Evolutionary conservation across 2,329 filamentous ascomycete genomes (phyloP), one percentile per base, ranked within the genome.

Genomic region (Sporothrix sp.): DNA sequence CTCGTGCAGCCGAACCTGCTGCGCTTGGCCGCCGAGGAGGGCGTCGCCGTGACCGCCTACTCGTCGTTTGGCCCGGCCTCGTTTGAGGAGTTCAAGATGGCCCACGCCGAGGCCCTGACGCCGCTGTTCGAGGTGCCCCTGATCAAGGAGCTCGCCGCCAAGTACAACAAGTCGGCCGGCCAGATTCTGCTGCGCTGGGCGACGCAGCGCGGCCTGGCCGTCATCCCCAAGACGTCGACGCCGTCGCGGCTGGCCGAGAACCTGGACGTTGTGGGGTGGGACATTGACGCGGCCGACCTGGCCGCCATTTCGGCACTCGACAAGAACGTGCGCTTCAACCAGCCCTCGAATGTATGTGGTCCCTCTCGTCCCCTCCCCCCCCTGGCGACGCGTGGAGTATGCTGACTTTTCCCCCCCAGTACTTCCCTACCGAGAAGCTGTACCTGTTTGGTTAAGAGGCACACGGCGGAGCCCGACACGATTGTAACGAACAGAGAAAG

Each of bases 111-210:
- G 58, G 74, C 78, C 57, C 36, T 58, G 38, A 50, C 50, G 42
- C 77, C 85, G 48, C 75, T 94, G 52, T 84, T 94, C 64, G 75
- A 89, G 63, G 77, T 87, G 28, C 27, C 44, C n/a, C 68, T 74
- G 48, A 73, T 95, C 66, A 79, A 75, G 59, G 64, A 60, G 45
- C 75, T 90, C 55, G 82, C 87, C 16, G 66, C 74, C 60, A 88
- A 85, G 72, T 73, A 87, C 62, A 71, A 71, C 65, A 87, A 85
- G 73, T 81, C 82, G 8, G 75, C 87, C 7, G 84, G 86, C 14
- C 88, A 95, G 75, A 75, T 95, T 25, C 75, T 95, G 54, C 75
- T 95, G 58, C 79, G 88, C 60, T 95, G 89, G 89, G 81, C 87
- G 20, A 94, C 88, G 14, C 87, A 94, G 74, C 77, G 85, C 46